Percentiles rank a stretch among this genome's conserved stretches.
Evolutionary conservation across 805 yeast species (phyloP).

Genomic region (Saturnispora besseyi): DNA sequence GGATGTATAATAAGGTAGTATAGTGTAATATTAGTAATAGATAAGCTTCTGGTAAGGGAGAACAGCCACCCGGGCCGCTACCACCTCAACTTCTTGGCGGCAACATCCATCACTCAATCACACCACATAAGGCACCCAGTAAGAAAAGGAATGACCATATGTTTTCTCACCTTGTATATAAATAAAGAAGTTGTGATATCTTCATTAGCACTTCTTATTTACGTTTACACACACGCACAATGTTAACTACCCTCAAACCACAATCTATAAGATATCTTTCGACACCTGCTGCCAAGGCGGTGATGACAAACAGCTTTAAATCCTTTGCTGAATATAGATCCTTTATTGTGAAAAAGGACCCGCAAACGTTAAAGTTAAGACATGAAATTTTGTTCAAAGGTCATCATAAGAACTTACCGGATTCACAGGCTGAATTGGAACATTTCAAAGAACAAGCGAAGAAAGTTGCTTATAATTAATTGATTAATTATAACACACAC

Average conservation of each 20-base stretch:
- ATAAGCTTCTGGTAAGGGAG: no score
- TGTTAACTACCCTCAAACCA: background rate
- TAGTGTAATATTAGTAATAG: no score
- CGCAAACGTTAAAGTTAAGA: slow-evolving; percentile 14
- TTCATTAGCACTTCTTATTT: no score
- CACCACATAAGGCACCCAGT: no score
- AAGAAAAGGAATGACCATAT: no score
- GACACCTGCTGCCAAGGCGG: background rate
- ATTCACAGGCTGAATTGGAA: slow-evolving; percentile 10
- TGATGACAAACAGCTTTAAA: slow-evolving; percentile 14
- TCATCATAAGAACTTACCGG: slow-evolving; percentile 10
- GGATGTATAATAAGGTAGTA: no score
- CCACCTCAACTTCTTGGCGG: no score
- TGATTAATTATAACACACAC: background rate
- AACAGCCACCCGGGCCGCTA: no score
- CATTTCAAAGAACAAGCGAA: slow-evolving; percentile 11
- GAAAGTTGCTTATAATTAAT: slow-evolving; percentile 14
- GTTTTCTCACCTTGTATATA: no score
- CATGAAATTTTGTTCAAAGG: slow-evolving; percentile 13
- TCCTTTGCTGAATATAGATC: slow-evolving; percentile 23
- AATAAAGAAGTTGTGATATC: no score
- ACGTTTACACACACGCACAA: background rate
- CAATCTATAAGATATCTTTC: background rate
- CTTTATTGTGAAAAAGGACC: slow-evolving; percentile 16
- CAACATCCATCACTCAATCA: no score